Conservation (phyloP, 306 rosid genomes). For the Elaeagnus macrophylla region DNA sequence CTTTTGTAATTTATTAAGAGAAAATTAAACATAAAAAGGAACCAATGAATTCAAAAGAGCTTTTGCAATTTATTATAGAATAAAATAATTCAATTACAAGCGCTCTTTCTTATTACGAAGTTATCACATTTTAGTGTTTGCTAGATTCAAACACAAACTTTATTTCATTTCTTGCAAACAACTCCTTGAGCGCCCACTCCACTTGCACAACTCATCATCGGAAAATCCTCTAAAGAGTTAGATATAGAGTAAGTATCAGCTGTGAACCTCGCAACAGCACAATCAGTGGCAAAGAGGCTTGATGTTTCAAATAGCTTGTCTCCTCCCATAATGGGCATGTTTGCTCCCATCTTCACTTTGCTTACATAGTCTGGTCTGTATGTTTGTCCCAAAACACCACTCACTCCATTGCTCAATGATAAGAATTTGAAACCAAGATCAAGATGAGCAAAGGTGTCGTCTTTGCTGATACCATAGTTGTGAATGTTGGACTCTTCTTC, state of each 20-base stretch:
- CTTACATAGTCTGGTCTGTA: conserved; percentile 41
- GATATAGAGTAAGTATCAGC: conserved; percentile 1
- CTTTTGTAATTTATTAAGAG: no score
- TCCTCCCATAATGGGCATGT: conserved; percentile 55
- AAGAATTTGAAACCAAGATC: conserved; percentile 58
- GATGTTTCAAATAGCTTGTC: conserved; percentile 36
- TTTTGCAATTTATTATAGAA: no score
- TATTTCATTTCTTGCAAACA: conserved; percentile 34
- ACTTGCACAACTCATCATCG: conserved; percentile 32
- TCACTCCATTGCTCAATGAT: conserved; percentile 30
- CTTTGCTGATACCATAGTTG: conserved; percentile 42
- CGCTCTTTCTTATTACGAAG: no score
- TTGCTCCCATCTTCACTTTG: conserved; percentile 30
- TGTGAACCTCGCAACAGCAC: conserved; percentile 35
- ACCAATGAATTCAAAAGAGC: no score
- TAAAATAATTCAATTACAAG: no score
- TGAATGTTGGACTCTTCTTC: conserved; percentile 41
- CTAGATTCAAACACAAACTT: not conserved
- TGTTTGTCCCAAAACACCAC: conserved; percentile 56
- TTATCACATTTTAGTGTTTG: no score
- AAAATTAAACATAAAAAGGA: no score
- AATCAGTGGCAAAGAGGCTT: conserved; percentile 35
- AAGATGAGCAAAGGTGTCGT: conserved; percentile 50
- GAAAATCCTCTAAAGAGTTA: conserved; percentile 15
- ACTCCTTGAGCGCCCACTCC: conserved; percentile 39